Evolutionary conservation across 1,139 yeast genomes (phyloP).

Genomic region (Saccharomyces hybrid): DNA sequence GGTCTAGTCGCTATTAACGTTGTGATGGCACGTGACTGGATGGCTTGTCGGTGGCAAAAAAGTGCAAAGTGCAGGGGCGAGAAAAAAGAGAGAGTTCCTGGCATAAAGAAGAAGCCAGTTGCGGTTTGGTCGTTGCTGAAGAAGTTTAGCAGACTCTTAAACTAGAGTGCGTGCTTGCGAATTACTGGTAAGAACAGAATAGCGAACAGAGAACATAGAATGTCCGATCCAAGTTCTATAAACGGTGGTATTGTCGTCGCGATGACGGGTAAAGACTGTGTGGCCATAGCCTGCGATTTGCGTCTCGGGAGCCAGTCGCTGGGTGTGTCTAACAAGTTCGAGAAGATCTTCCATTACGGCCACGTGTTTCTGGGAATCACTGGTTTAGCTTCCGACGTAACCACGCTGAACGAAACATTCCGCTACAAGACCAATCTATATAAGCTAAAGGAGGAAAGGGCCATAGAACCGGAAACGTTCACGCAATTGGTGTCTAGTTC

Average conservation of each 20-base stretch:
- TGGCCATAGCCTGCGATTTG: constrained; percentile 93
- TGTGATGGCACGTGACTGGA: background rate
- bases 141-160: background rate
- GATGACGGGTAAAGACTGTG: constrained; percentile 97
- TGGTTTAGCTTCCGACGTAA: constrained; percentile 91
- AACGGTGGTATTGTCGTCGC: constrained; percentile 94
- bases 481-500: constrained; percentile 89
- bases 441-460: constrained; percentile 84
- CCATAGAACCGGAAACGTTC: constrained; percentile 86
- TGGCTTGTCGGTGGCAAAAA: background rate
- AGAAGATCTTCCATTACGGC: constrained; percentile 80
- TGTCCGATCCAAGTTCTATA: constrained; percentile 50
- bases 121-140: background rate
- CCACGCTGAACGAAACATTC: constrained; percentile 73
- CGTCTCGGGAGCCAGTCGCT: constrained; percentile 90
- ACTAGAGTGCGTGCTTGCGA: background rate
- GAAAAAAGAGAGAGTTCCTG: background rate
- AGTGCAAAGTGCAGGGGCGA: background rate
- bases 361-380: constrained; percentile 85
- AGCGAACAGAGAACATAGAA: background rate
- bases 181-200: background rate
- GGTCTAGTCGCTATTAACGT: background rate
- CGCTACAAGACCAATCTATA: constrained; percentile 81
- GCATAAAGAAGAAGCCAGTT: background rate
- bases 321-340: constrained; percentile 88